A percentile compares a stretch with the other conserved stretches of the same genome.
These are phyloP conservation scores for Silybum marianum DNA, from an alignment of 129 eudicot genomes.

Conservation along the genomic window DNA sequence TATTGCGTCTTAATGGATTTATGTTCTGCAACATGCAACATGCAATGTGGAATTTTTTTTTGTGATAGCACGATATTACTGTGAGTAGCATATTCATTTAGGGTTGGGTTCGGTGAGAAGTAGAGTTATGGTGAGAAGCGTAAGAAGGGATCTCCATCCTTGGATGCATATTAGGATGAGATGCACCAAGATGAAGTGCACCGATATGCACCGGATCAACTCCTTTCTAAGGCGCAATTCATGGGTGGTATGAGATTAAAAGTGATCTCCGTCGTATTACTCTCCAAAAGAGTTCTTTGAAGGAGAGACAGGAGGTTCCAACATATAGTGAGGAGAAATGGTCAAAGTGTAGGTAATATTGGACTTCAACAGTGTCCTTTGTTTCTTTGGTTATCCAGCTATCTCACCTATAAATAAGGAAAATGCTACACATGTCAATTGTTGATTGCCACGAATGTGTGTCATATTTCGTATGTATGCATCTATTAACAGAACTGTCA, in stretches of 20 bases:
- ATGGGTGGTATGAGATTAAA: too few species aligned
- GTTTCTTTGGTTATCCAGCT: not conserved
- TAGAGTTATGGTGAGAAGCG: too few species aligned
- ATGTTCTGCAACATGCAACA: not conserved
- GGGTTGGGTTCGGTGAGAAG: too few species aligned
- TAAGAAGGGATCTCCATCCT: too few species aligned
- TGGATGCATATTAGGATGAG: too few species aligned
- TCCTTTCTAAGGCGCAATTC: too few species aligned
- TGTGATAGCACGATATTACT: slow-evolving; percentile 6
- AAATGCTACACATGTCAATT: not conserved
- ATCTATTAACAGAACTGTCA: not conserved
- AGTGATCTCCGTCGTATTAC: not conserved
- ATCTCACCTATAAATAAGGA: not conserved
- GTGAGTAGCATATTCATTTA: slow-evolving; percentile 1
- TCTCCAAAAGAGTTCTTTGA: not conserved
- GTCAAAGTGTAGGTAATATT: not conserved
- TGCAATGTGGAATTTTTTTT: slow-evolving; percentile 6
- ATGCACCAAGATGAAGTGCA: too few species aligned
- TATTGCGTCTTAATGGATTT: not conserved
- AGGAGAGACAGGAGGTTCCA: not conserved
- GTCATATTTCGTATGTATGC: not conserved
- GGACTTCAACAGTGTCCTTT: not conserved
- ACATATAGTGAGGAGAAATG: not conserved
- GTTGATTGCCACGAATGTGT: not conserved
- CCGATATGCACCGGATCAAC: too few species aligned